A percentile compares a stretch with the other conserved stretches of the same genome.
phyloP scores from a whole-genome alignment of 257 asterid species.

The Mitragyna speciosa region DNA sequence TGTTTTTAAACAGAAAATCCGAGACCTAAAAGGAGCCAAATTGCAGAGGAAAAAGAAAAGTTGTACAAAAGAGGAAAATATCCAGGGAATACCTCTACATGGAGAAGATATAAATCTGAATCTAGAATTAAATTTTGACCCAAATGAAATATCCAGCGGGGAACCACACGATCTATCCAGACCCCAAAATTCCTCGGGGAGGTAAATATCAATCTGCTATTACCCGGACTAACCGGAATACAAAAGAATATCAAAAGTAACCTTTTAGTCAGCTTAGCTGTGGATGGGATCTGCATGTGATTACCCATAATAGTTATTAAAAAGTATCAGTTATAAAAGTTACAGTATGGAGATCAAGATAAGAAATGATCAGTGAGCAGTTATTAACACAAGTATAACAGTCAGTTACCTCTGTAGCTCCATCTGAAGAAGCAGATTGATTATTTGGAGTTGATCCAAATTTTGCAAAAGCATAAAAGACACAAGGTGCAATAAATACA shows the following conservation, averaged over 20 bases:
- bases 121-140: conserved; percentile 74
- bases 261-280: conserved; percentile 33
- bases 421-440: conserved; percentile 38
- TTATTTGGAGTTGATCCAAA: conserved; percentile 39
- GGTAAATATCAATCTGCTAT: conserved; percentile 72
- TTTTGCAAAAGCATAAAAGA: conserved; percentile 45
- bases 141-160: conserved; percentile 75
- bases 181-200: conserved; percentile 74
- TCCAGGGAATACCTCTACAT: conserved; percentile 54
- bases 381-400: neutral
- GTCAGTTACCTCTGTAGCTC: conserved; percentile 41
- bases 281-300: conserved; percentile 42
- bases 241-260: conserved; percentile 56
- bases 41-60: neutral
- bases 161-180: conserved; percentile 58
- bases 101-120: conserved; percentile 87
- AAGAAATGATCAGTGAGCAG: neutral
- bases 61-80: neutral
- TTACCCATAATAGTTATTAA: conserved; percentile 8
- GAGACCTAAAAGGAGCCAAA: neutral
- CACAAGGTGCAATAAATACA: conserved; percentile 63
- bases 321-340: neutral
- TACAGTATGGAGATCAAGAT: neutral
- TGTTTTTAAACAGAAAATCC: neutral
- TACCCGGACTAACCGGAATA: conserved; percentile 83